Base-by-base conservation (phyloP, 441 rosid genomes). In the Rhodomyrtus psidioides region DNA sequence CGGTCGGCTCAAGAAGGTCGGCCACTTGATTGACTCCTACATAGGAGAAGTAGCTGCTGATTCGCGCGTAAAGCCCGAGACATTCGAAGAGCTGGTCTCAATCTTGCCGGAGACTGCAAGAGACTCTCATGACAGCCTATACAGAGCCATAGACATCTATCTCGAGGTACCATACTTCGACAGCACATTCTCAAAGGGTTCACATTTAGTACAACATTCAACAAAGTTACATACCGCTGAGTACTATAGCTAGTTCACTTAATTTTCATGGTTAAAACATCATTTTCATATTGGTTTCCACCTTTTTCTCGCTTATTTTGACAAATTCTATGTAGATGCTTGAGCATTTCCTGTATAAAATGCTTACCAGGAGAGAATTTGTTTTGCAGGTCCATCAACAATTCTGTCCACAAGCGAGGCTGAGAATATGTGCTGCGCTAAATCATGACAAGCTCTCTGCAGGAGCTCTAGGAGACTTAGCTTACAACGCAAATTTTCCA, bases 41-140 rank as follows among this genome's bases (percentile, higher is more conserved):
- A 62, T 92, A 26, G 51, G 62, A 44, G 95, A 94, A 89, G 95
- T 92, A 39, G 92, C 95, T 2, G 91, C 94, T 2, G 97, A 94
- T 82, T 17, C 49, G 53, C 82, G 81, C 54, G 87, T 94, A 62
- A 88, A 83, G 53, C 89, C 93, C 28, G 75, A 86, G 42, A 89
- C 85, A 82, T 94, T 93, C 75, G 82, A 88, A 59, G 91, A 88
- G 53, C 86, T 93, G 27, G 79, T 90, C 81, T 53, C 65, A 82
- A 82, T 85, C 82, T 55, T 94, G 76, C 95, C 95, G 0, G 92
- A 90, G 86, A 83, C 86, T 84, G 90, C 92, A 49, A 91, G 94
- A 88, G 88, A 89, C 59, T 92, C 90, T 58, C 87, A 84, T 54
- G 93, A 92, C 65, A 81, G 34, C 70, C 88, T 92, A 83, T 92